Conservation (phyloP, 2,329 filamentous ascomycete species). For the Teratosphaeria zuluensis region DNA sequence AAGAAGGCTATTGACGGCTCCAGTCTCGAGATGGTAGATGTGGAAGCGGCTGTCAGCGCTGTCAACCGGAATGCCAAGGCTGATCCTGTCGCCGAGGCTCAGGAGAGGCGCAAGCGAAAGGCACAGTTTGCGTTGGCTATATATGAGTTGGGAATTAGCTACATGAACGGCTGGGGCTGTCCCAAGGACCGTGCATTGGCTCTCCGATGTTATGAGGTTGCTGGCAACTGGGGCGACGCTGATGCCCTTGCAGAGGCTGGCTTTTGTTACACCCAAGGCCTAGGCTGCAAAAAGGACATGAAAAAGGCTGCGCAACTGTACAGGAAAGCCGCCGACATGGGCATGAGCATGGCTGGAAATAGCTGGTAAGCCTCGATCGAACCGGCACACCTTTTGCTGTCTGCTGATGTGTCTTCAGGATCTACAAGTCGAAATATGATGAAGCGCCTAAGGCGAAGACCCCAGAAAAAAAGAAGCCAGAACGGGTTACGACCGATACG, state of each 20-base stretch:
- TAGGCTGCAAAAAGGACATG: constrained; percentile 91
- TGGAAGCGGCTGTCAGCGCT: constrained; percentile 13
- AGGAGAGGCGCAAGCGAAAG: constrained; percentile 71
- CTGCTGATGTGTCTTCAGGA: constrained; percentile 48
- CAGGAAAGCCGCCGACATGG: constrained; percentile 79
- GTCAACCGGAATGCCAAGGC: constrained; percentile 43
- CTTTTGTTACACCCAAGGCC: constrained; percentile 88
- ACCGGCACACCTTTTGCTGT: neutral
- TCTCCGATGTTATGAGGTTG: constrained; percentile 90
- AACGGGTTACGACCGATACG: constrained; percentile 32
- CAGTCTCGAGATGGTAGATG: constrained; percentile 69
- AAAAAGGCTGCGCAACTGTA: constrained; percentile 91
- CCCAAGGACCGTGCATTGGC: constrained; percentile 83
- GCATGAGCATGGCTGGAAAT: constrained; percentile 95
- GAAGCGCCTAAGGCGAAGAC: constrained; percentile 37
- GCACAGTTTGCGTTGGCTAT: constrained; percentile 92
- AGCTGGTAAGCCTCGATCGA: constrained; percentile 64
- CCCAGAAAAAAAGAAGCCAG: constrained; percentile 3
- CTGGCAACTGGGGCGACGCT: constrained; percentile 87
- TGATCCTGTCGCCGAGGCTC: constrained; percentile 46
- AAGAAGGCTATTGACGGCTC: constrained; percentile 81
- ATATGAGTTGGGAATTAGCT: constrained; percentile 91
- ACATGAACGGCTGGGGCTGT: constrained; percentile 98
- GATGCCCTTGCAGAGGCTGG: constrained; percentile 91
- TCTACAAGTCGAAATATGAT: constrained; percentile 89